Evolutionary conservation across 495 filamentous ascomycete genomes (phyloP).

Genomic region (Aspergillus homomorphus): DNA sequence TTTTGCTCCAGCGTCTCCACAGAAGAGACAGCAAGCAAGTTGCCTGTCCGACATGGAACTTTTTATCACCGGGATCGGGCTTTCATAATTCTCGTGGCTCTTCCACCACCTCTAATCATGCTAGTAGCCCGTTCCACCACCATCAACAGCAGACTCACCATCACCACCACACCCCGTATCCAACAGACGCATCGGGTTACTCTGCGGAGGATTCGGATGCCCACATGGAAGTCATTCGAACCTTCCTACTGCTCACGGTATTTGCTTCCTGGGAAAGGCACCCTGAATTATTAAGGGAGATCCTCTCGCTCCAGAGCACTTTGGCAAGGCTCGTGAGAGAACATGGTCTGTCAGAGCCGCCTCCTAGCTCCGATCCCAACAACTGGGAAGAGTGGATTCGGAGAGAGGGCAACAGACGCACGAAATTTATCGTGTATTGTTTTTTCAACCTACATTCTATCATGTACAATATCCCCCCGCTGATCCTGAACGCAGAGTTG

Average conservation of each 20-base stretch:
- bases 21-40: conserved; percentile 46
- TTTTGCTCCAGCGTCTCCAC: conserved; percentile 46
- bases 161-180: conserved; percentile 22
- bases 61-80: conserved; percentile 35
- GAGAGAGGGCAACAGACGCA: conserved; percentile 48
- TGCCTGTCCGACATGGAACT: conserved; percentile 43
- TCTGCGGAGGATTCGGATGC: conserved; percentile 46
- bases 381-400: conserved; percentile 52
- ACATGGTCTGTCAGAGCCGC: conserved; percentile 42
- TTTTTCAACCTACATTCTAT: conserved; percentile 55
- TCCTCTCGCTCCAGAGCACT: conserved; percentile 49
- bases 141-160: conserved; percentile 27
- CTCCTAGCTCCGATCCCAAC: conserved; percentile 30
- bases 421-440: conserved; percentile 52
- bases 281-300: conserved; percentile 47
- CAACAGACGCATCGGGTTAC: conserved; percentile 36
- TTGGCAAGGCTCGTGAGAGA: conserved; percentile 48
- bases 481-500: conserved; percentile 50
- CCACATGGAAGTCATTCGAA: conserved; percentile 50
- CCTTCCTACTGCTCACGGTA: conserved; percentile 46
- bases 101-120: conserved; percentile 38
- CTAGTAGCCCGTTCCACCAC: conserved; percentile 42
- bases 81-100: conserved; percentile 42
- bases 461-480: conserved; percentile 53
- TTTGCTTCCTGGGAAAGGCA: conserved; percentile 55